These are phyloP conservation scores for Chytriomyces sp. DNA, from an alignment of 192 early-diverging fungal species.

Conservation along the genomic window DNA sequence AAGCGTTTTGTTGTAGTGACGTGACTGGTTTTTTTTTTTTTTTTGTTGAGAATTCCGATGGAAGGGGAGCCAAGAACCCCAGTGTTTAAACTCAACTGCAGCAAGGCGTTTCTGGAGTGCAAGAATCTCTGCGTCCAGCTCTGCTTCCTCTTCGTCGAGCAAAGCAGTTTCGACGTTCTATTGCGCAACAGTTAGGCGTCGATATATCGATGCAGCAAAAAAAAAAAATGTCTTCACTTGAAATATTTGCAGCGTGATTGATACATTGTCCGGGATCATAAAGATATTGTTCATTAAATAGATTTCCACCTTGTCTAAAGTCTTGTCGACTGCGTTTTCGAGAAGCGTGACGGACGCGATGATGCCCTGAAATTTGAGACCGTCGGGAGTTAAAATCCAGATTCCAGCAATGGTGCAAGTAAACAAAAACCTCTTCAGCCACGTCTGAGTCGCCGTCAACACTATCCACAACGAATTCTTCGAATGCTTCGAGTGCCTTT, in stretches of 20 bases:
- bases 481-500: conserved; percentile 65
- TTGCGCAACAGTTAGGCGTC: background rate
- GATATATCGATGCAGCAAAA: background rate
- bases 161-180: background rate
- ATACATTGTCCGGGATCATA: conserved; percentile 62
- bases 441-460: conserved; percentile 46
- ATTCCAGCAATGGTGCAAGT: background rate
- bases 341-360: conserved; percentile 77
- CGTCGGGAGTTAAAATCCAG: conserved; percentile 1
- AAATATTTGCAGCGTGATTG: conserved; percentile 59
- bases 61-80: background rate
- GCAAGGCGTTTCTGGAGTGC: background rate
- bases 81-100: background rate
- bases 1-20: conserved; percentile 4
- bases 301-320: conserved; percentile 84
- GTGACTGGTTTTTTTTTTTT: conserved; percentile 5
- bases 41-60: background rate
- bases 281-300: conserved; percentile 79
- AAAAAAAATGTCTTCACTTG: conserved; percentile 42
- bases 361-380: conserved; percentile 57
- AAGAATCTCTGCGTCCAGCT: conserved; percentile 33
- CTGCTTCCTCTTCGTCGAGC: conserved; percentile 25
- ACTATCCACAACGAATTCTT: conserved; percentile 69
- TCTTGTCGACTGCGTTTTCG: conserved; percentile 78
- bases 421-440: conserved; percentile 13